Conservation (phyloP, 345 rosid species). For the Populus tremula region DNA sequence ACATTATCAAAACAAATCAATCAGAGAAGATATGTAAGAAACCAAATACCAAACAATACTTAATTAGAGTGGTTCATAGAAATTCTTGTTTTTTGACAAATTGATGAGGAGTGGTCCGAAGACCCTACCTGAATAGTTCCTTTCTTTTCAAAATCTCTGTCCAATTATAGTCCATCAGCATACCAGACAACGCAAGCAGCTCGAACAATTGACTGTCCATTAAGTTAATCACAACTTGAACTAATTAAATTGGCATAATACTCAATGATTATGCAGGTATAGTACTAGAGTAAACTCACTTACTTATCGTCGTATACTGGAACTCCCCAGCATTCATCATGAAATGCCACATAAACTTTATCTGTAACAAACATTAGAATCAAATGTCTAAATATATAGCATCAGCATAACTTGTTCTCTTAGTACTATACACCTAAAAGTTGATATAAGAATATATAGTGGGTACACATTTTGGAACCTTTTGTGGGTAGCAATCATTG, state of each 20-base stretch:
- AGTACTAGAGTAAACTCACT: conserved; percentile 15
- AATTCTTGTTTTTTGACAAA: background rate
- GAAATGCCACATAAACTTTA: conserved; percentile 75
- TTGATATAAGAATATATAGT: background rate
- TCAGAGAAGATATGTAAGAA: background rate
- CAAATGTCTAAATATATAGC: background rate
- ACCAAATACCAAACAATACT: background rate
- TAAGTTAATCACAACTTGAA: background rate
- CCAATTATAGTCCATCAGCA: conserved; percentile 99
- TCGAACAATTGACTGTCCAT: conserved; percentile 75
- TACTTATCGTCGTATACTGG: conserved; percentile 93
- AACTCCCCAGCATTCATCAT: conserved; percentile 95
- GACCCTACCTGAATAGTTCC: conserved; percentile 56
- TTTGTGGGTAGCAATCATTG: background rate
- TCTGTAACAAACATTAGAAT: conserved; percentile 44
- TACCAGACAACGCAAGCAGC: conserved; percentile 80
- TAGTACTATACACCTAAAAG: background rate
- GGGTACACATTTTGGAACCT: background rate
- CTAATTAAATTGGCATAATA: background rate
- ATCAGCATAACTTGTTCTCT: background rate
- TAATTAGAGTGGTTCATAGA: background rate
- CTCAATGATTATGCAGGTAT: background rate
- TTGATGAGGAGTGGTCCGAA: background rate
- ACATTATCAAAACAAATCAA: background rate
- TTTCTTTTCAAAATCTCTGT: conserved; percentile 84